Conservation (phyloP, 805 yeast species). For the Wickerhamomyces alni region DNA sequence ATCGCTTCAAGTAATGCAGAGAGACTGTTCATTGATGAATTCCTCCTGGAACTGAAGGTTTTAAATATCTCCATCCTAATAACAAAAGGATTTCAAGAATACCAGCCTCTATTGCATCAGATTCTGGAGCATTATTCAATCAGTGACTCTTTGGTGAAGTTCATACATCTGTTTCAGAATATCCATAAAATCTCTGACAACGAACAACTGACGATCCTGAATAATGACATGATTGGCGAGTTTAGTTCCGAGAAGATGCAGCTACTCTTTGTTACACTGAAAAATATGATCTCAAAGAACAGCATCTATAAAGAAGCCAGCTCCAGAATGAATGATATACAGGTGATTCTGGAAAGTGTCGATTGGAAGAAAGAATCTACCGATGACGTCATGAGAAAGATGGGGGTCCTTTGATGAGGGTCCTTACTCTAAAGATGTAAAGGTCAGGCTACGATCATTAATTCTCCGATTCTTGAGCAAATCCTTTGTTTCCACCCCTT, state of each 20-base stretch:
- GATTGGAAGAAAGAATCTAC: conserved; percentile 29
- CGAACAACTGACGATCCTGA: not conserved
- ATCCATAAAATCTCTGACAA: not conserved
- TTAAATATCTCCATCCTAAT: conserved; percentile 10
- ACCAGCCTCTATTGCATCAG: conserved; percentile 6
- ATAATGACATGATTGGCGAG: not conserved
- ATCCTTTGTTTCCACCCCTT: too few species aligned
- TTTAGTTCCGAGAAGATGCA: not conserved
- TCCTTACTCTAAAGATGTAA: too few species aligned
- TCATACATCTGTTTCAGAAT: conserved; percentile 1
- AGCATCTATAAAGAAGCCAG: not conserved
- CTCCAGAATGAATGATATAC: conserved; percentile 17
- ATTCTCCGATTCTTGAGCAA: too few species aligned
- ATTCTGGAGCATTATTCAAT: conserved; percentile 1
- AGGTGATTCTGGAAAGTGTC: conserved; percentile 24
- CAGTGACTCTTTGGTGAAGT: not conserved
- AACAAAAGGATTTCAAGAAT: conserved; percentile 11
- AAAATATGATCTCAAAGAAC: not conserved
- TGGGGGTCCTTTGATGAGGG: conserved; percentile 24
- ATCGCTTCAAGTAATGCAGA: not conserved
- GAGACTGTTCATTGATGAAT: conserved; percentile 11
- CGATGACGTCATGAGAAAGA: conserved; percentile 28
- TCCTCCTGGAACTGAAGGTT: conserved; percentile 9
- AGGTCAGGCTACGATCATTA: too few species aligned
- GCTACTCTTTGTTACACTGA: not conserved